Base-by-base conservation (phyloP, 176 grass and related monocot genomes). In the Microstegium vimineum region DNA sequence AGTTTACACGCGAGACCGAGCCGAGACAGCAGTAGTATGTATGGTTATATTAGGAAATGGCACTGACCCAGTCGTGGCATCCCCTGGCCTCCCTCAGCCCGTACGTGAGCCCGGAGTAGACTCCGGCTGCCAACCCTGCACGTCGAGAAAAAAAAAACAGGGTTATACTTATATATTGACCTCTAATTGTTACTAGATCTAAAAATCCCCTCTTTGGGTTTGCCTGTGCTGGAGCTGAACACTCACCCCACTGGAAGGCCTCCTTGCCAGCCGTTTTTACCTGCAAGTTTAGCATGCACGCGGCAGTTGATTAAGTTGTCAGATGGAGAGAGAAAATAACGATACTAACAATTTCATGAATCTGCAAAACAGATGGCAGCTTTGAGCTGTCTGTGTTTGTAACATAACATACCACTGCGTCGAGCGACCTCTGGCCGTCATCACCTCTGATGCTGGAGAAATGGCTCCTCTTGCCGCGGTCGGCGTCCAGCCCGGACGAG, bases 211-310 rank as follows among this genome's bases (percentile, higher is more conserved):
- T 0, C 30, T 6, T 4, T 8, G 16, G 11, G 25, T 12, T 23
- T 27, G 5, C 17, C 51, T 31, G 14, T 3, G 26, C 7, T 22
- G 2, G 2, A 13, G 57, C 23, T 28, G n/a, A 62, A 37, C 43
- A 65, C 75, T 79, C 10, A 98, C 95, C 95, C 95, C 95, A 98
- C 84, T 98, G 95, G 37, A 98, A 83, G 22, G 95, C 85, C 82
- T 98, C 90, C 74, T 91, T 94, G 15, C 92, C 84, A 5, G 89
- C 88, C 13, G 83, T 85, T 70, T 94, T 98, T 3, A 93, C 85
- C 94, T 96, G 88, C 45, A 85, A 68, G n/a, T n/a, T 5, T 4
- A 28, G 16, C 66, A 33, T 22, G 16, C 66, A 33, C 15, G 16
- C 7, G 12, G 12, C 15, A 37, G 5, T n/a, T n/a, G n/a, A n/a